Evolutionary conservation across 345 rosid species (phyloP).

Genomic region (Dipteronia dyeriana): DNA sequence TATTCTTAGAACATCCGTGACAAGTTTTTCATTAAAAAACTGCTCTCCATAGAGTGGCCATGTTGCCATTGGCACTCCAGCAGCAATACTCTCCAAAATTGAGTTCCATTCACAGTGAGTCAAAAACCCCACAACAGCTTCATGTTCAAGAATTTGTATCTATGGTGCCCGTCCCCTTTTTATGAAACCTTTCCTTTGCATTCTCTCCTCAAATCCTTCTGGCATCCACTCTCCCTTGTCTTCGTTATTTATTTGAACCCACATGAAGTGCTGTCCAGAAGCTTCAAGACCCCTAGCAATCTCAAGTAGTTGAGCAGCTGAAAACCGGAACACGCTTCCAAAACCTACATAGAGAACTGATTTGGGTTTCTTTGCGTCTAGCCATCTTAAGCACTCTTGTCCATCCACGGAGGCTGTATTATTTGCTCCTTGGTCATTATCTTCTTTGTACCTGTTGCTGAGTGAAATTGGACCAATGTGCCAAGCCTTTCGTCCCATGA

Average conservation of each 20-base stretch:
- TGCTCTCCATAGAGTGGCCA: slow-evolving; percentile 45
- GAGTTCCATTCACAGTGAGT: slow-evolving; percentile 54
- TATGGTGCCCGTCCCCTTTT: slow-evolving; percentile 43
- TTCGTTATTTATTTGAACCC: slow-evolving; percentile 26
- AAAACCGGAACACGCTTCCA: slow-evolving; percentile 33
- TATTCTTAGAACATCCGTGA: slow-evolving; percentile 34
- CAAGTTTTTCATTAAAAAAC: slow-evolving; percentile 51
- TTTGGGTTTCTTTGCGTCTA: slow-evolving; percentile 28
- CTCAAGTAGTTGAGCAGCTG: slow-evolving; percentile 32
- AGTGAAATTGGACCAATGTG: background rate
- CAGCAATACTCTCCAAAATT: slow-evolving; percentile 28
- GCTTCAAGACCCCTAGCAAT: slow-evolving; percentile 37
- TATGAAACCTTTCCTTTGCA: background rate
- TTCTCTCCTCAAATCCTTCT: slow-evolving; percentile 28
- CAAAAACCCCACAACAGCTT: slow-evolving; percentile 38
- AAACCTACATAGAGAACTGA: slow-evolving; percentile 43
- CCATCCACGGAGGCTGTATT: background rate
- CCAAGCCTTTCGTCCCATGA: slow-evolving; percentile 1
- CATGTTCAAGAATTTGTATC: slow-evolving; percentile 36
- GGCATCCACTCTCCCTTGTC: slow-evolving; percentile 30
- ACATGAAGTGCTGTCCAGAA: slow-evolving; percentile 36
- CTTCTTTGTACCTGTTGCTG: slow-evolving; percentile 1
- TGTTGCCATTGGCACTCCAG: slow-evolving; percentile 46
- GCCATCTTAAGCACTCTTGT: slow-evolving; percentile 40
- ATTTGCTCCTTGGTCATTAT: slow-evolving; percentile 21